Evolutionary conservation across 1,139 yeast species (phyloP).

Genomic region (Scheffersomyces segobiensis): DNA sequence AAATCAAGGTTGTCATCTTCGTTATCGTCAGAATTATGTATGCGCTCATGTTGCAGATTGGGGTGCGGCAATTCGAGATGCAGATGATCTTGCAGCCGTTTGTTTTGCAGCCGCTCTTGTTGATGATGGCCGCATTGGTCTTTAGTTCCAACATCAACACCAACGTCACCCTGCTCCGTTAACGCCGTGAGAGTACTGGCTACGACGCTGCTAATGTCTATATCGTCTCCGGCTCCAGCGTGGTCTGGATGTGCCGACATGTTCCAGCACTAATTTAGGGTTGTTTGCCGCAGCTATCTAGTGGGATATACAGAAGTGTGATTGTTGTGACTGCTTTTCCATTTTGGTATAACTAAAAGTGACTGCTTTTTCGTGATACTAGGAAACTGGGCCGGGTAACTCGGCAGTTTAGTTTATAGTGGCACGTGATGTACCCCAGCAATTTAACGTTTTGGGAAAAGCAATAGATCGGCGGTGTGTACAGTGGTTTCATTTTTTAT

Average conservation of each 20-base stretch:
- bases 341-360: conserved; percentile 2
- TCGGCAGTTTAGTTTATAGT: conserved; percentile 1
- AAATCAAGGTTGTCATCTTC: conserved; percentile 22
- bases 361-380: conserved; percentile 9
- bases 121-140: background rate
- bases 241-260: background rate
- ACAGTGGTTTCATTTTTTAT: no score
- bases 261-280: background rate
- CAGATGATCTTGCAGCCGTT: conserved; percentile 1
- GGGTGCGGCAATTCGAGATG: background rate
- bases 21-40: background rate
- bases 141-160: background rate
- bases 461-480: background rate
- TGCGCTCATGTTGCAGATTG: background rate
- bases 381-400: background rate
- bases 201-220: conserved; percentile 12
- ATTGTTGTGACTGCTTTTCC: conserved; percentile 10
- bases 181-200: conserved; percentile 12
- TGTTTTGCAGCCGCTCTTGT: conserved; percentile 10
- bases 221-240: conserved; percentile 4
- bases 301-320: background rate
- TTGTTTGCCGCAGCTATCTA: background rate
- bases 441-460: background rate
- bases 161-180: conserved; percentile 1
- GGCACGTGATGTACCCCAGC: background rate